A percentile compares a stretch with the other conserved stretches of the same genome.
Conservation (phyloP, 2,329 filamentous ascomycete species). For the Pseudocercospora musae region DNA sequence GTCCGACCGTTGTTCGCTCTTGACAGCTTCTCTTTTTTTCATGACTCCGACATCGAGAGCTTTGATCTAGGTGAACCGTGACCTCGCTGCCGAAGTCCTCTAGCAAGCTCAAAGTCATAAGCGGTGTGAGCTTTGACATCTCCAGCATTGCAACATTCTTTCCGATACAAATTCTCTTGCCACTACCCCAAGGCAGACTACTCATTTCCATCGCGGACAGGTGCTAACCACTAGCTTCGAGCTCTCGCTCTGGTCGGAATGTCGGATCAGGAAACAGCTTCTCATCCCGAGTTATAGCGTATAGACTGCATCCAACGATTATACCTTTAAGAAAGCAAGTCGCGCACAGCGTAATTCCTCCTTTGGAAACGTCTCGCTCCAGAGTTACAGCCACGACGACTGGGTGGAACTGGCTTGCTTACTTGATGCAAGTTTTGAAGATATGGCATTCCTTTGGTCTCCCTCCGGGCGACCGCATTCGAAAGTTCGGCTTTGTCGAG, state of each 20-base stretch:
- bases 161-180: not conserved
- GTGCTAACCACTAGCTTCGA: constrained; percentile 28
- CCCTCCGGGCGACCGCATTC: constrained; percentile 30
- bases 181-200: not conserved
- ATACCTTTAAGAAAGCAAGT: constrained; percentile 47
- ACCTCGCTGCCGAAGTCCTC: not conserved
- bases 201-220: not conserved
- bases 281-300: constrained; percentile 24
- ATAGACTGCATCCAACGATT: constrained; percentile 25
- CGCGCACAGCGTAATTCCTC: constrained; percentile 21
- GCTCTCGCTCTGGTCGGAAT: constrained; percentile 52
- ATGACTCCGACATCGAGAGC: not conserved
- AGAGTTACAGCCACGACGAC: constrained; percentile 18
- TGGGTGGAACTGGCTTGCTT: constrained; percentile 26
- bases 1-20: too few species aligned
- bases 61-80: not conserved
- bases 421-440: constrained; percentile 37
- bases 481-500: constrained; percentile 11
- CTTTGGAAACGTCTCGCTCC: constrained; percentile 17
- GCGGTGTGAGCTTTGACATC: constrained; percentile 4
- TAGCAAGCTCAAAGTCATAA: not conserved
- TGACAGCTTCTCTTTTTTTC: not conserved
- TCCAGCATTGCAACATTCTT: constrained; percentile 5
- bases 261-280: constrained; percentile 36
- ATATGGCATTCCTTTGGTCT: constrained; percentile 40